phyloP scores from a whole-genome alignment of 768 basidiomycete species.

The Psilocybe subaeruginosa region DNA sequence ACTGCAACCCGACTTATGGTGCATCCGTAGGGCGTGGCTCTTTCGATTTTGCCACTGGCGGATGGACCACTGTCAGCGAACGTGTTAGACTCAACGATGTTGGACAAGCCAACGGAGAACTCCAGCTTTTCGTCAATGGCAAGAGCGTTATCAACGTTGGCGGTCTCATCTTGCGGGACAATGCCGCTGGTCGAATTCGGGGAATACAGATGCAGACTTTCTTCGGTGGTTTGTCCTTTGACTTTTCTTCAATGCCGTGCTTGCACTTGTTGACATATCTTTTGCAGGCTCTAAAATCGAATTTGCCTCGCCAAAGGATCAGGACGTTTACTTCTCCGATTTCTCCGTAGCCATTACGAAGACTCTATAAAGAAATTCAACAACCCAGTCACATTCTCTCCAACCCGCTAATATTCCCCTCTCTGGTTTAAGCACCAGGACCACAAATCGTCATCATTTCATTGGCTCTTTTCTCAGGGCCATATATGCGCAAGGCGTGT shows the following conservation, averaged over 20 bases:
- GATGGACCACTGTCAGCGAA: conserved; percentile 70
- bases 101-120: conserved; percentile 70
- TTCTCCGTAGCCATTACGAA: conserved; percentile 67
- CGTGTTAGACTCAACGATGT: conserved; percentile 77
- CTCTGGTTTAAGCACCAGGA: not conserved
- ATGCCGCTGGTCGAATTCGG: conserved; percentile 51
- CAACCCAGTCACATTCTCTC: not conserved
- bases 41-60: conserved; percentile 64
- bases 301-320: conserved; percentile 61
- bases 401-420: not conserved
- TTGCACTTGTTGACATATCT: not conserved
- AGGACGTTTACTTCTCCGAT: conserved; percentile 68
- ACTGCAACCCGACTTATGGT: conserved; percentile 66
- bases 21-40: conserved; percentile 71
- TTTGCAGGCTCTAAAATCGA: conserved; percentile 24
- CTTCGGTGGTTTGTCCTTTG: conserved; percentile 59
- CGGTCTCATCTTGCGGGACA: conserved; percentile 58
- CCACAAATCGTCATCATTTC: not conserved
- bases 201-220: conserved; percentile 81
- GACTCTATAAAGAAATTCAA: conserved; percentile 18
- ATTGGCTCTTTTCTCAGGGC: too few species aligned
- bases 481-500: not conserved
- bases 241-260: conserved; percentile 11
- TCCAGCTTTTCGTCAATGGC: conserved; percentile 69
- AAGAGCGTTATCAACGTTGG: conserved; percentile 60